phyloP scores from a whole-genome alignment of 257 asterid genomes.

The Solanum sejunctum region DNA sequence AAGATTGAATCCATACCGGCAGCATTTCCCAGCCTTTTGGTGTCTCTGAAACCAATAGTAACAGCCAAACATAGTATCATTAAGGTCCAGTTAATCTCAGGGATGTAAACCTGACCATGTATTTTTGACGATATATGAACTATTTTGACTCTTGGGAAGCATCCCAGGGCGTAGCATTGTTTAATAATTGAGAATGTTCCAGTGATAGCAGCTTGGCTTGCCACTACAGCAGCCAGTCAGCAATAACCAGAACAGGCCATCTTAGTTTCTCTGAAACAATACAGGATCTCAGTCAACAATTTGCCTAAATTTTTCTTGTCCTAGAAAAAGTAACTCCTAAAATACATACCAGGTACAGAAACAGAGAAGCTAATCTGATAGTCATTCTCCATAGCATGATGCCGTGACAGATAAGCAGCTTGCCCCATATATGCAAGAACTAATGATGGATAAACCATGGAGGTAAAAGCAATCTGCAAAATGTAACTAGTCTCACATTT shows the following conservation, averaged over 20 bases:
- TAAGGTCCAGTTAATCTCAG: conserved; percentile 79
- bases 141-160: conserved; percentile 78
- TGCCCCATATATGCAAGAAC: conserved; percentile 95
- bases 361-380: conserved; percentile 68
- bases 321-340: not conserved
- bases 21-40: conserved; percentile 76
- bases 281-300: not conserved
- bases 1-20: conserved; percentile 40
- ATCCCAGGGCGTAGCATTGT: conserved; percentile 83
- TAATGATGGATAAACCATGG: conserved; percentile 67
- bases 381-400: conserved; percentile 29
- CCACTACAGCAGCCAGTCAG: conserved; percentile 90
- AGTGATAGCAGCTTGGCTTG: conserved; percentile 89
- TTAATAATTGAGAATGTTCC: conserved; percentile 89
- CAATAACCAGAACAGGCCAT: conserved; percentile 92
- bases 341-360: conserved; percentile 67
- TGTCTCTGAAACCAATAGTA: conserved; percentile 86
- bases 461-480: conserved; percentile 73
- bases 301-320: not conserved
- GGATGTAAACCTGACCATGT: conserved; percentile 96
- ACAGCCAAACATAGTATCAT: conserved; percentile 83
- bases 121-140: conserved; percentile 78
- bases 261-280: conserved; percentile 26
- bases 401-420: conserved; percentile 86
- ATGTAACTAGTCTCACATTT: conserved; percentile 2